These are phyloP conservation scores for Prunus davidiana DNA, from an alignment of 306 rosid genomes.

Conservation along the genomic window DNA sequence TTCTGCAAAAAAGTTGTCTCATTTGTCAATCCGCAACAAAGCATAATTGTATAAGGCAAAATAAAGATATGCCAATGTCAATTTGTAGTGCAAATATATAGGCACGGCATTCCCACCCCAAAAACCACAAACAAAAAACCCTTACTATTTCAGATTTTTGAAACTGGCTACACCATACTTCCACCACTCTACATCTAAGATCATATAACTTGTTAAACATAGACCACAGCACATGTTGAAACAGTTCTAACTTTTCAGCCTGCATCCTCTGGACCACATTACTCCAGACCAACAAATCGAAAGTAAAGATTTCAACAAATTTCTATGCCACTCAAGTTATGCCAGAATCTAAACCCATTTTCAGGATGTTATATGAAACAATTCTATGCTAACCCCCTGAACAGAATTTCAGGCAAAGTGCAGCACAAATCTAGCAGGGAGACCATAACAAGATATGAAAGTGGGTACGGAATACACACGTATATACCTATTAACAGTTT, in stretches of 20 bases:
- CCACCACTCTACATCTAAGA: background rate
- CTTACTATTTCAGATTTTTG: background rate
- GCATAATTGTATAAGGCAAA: background rate
- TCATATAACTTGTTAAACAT: background rate
- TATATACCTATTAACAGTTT: background rate
- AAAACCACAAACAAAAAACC: background rate
- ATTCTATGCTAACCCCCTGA: background rate
- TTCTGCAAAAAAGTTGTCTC: conserved; percentile 39
- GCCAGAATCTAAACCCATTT: background rate
- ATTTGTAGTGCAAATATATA: background rate
- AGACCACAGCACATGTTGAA: background rate
- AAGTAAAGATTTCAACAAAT: background rate
- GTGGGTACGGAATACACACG: background rate
- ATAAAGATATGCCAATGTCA: background rate
- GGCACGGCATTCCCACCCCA: background rate
- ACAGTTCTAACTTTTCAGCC: background rate
- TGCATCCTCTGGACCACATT: background rate
- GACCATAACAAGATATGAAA: background rate
- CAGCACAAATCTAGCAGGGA: background rate
- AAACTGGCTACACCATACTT: background rate
- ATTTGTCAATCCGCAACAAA: conserved; percentile 20
- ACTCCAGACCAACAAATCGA: background rate
- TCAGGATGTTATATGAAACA: background rate
- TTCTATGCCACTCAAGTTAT: background rate
- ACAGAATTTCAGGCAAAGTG: background rate